Evolutionary conservation across 2,329 filamentous ascomycete species (phyloP).

Genomic region (Penicillium oxalicum): DNA sequence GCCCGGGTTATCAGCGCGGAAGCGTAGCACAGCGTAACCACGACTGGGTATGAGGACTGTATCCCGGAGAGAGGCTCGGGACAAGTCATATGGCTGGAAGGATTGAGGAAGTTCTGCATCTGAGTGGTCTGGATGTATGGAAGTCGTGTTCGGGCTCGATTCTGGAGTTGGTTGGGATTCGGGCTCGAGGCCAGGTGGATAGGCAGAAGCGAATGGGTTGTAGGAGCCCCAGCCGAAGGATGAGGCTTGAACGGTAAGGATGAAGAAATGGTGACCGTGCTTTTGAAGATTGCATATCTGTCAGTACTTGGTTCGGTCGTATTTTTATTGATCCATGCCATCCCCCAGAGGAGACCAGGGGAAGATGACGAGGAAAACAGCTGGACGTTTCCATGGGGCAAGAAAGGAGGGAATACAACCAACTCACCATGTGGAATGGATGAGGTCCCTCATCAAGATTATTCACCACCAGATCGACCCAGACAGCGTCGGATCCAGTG

Average conservation of each 20-base stretch:
- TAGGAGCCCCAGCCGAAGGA: constrained; percentile 35
- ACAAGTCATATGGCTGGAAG: constrained; percentile 24
- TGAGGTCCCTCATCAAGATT: constrained; percentile 48
- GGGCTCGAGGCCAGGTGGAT: constrained; percentile 17
- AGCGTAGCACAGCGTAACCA: constrained; percentile 52
- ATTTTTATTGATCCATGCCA: no score
- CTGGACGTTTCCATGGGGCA: no score
- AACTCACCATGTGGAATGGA: constrained; percentile 45
- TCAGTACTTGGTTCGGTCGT: no score
- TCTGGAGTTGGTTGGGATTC: constrained; percentile 3
- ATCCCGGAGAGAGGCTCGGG: constrained; percentile 45
- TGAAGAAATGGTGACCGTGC: constrained; percentile 35
- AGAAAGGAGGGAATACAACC: no score
- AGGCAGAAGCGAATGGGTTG: constrained; percentile 28
- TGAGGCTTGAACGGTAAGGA: constrained; percentile 26
- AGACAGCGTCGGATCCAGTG: constrained; percentile 26
- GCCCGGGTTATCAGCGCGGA: constrained; percentile 50
- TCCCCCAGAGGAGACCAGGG: no score
- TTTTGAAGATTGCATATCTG: constrained; percentile 3
- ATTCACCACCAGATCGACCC: constrained; percentile 47
- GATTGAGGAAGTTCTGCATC: constrained; percentile 14
- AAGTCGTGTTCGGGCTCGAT: no score
- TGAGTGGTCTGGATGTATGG: constrained; percentile 1
- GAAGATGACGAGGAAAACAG: no score
- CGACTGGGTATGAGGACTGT: constrained; percentile 50